Conservation (phyloP, 768 basidiomycete species). For the Kwoniella bestiolae region DNA sequence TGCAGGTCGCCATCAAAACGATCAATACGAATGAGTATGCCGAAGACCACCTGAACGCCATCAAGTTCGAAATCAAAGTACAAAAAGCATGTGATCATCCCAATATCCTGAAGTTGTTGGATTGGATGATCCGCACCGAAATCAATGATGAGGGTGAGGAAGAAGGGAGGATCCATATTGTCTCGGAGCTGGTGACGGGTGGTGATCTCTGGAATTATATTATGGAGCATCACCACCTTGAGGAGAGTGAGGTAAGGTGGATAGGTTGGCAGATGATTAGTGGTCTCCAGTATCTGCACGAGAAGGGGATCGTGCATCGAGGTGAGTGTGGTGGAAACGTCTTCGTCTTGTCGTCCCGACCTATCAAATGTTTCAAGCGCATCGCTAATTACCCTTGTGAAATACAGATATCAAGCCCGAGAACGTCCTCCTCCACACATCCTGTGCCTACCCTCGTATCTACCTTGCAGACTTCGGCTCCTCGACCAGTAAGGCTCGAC, state of each 20-base stretch:
- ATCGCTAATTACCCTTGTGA: background rate
- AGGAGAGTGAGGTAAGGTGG: slow-evolving; percentile 35
- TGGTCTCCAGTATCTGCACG: slow-evolving; percentile 32
- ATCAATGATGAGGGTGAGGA: background rate
- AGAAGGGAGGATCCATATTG: slow-evolving; percentile 22
- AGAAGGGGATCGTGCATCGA: slow-evolving; percentile 37
- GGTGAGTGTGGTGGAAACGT: slow-evolving; percentile 37
- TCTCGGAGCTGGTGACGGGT: slow-evolving; percentile 32
- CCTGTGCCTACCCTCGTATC: slow-evolving; percentile 29
- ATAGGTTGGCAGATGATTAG: slow-evolving; percentile 29
- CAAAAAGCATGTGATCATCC: slow-evolving; percentile 30
- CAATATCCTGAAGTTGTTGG: slow-evolving; percentile 30
- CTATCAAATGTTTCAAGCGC: background rate
- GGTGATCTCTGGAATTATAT: slow-evolving; percentile 41
- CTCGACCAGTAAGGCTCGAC: slow-evolving; percentile 6
- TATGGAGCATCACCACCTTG: slow-evolving; percentile 17
- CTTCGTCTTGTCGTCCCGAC: background rate
- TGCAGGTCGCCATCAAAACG: slow-evolving; percentile 38
- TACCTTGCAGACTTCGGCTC: slow-evolving; percentile 39
- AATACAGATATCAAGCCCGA: slow-evolving; percentile 41
- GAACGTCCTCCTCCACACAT: slow-evolving; percentile 39
- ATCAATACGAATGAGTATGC: background rate
- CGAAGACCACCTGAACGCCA: background rate
- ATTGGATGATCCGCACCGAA: slow-evolving; percentile 19
- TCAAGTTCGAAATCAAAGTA: slow-evolving; percentile 21